phyloP scores from a whole-genome alignment of 352 stramenopile genomes.

The Thraustochytrium striatum region DNA sequence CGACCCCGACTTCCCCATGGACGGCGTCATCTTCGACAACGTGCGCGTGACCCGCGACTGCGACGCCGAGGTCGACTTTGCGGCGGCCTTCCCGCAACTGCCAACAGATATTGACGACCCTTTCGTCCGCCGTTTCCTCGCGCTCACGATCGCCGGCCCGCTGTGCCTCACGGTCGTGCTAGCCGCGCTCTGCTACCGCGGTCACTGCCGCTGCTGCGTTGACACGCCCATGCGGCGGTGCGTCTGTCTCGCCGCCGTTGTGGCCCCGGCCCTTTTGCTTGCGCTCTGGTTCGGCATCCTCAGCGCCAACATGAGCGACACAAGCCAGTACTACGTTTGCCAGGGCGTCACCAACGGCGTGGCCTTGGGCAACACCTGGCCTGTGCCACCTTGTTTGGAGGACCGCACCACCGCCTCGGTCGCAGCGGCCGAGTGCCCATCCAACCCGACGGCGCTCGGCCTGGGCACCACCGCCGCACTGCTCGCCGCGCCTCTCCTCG shows the following conservation, averaged over 20 bases:
- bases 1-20: constrained; percentile 51
- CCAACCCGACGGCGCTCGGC: no score
- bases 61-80: constrained; percentile 17
- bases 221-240: not conserved
- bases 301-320: not conserved
- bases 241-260: not conserved
- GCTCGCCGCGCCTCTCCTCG: no score
- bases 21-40: constrained; percentile 53
- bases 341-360: constrained; percentile 52
- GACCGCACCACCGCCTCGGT: constrained; percentile 52
- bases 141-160: not conserved
- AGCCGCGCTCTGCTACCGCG: not conserved
- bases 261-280: not conserved
- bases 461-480: no score
- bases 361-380: constrained; percentile 54
- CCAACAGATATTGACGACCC: constrained; percentile 3
- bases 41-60: constrained; percentile 50
- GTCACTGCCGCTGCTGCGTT: not conserved
- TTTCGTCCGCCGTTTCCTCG: not conserved
- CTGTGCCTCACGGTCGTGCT: not conserved
- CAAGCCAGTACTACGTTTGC: constrained; percentile 54
- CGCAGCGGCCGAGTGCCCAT: no score
- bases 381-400: constrained; percentile 55
- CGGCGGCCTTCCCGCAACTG: constrained; percentile 34
- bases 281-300: constrained; percentile 18